Evolutionary conservation across 1,139 yeast species (phyloP), one percentile per base, ranked within the genome.

Genomic region (Protomyces lactucae-debilis): DNA sequence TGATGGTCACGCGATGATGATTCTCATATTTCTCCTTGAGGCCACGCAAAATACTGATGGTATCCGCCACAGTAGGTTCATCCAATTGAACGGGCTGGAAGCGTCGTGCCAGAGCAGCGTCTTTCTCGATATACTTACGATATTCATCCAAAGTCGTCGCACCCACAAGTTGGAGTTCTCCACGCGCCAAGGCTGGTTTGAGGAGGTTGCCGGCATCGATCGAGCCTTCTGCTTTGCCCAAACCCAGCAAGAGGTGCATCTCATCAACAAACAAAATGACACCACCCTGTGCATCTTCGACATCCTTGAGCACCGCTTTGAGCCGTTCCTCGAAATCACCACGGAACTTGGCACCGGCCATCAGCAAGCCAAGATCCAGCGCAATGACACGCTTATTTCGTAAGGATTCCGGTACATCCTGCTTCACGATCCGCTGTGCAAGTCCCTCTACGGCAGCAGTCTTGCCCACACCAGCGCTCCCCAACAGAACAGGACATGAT

Each of bases 401-500:
- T 86, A 93, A 85, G 60, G 91, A 84, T 68, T 93, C 98, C 0
- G 99, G 99, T 0, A 93, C 99, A 72, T 91, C 96, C 46, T 52
- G 40, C 9, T 93, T 93, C 16, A 89, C 84, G 64, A 93, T 91
- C 71, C 97, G 78, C 76, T 93, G 98, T 0, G 98, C 98, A 60
- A 93, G 79, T 0, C 98, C 99, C 75, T 93, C 99, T 84, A 93
- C 87, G 64, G 93, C 85, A 4, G 97, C 95, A 0, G 98, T 93
- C 76, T 93, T 93, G 77, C 99, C 99, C 0, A 96, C 95, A 76
- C 99, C 99, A 0, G 99, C 98, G 69, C 88, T 85, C 68, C 98
- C 99, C 61, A 92, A 90, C 61, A 93, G 76, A 0, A 93, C 96
- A 0, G 98, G 98, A 73, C 93, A 93, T 73, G 92, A 92, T 75